These are phyloP conservation scores for Ambrosiella beaveri DNA, from an alignment of 2,329 filamentous ascomycete species.

Conservation along the genomic window DNA sequence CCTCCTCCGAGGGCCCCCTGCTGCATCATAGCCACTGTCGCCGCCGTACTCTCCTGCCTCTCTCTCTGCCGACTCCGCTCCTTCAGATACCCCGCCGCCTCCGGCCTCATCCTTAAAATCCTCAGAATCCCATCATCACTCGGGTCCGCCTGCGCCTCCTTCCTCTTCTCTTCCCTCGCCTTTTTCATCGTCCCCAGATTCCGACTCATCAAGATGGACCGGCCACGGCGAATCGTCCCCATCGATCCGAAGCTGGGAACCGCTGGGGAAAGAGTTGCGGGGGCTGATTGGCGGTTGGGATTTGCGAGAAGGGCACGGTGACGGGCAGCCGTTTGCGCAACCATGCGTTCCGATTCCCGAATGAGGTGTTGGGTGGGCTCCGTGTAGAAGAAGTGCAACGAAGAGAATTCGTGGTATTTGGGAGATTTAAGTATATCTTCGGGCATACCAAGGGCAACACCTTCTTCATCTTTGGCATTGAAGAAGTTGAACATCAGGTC, in stretches of 20 bases:
- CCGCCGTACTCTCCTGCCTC: slow-evolving; percentile 71
- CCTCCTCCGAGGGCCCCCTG: slow-evolving; percentile 38
- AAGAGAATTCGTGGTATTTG: slow-evolving; percentile 95
- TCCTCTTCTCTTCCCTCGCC: slow-evolving; percentile 87
- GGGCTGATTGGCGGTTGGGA: slow-evolving; percentile 52
- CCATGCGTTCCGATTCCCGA: slow-evolving; percentile 92
- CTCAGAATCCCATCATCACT: slow-evolving; percentile 96
- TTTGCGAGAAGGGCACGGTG: slow-evolving; percentile 49
- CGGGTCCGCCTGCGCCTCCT: slow-evolving; percentile 88
- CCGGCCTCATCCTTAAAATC: slow-evolving; percentile 85
- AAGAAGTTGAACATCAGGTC: slow-evolving; percentile 86
- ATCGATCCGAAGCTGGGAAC: slow-evolving; percentile 54
- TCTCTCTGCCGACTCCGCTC: slow-evolving; percentile 90
- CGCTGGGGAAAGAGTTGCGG: slow-evolving; percentile 27
- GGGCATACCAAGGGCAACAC: slow-evolving; percentile 74
- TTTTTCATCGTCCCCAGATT: slow-evolving; percentile 94
- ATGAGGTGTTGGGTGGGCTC: slow-evolving; percentile 81
- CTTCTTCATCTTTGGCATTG: slow-evolving; percentile 71
- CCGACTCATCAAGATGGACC: slow-evolving; percentile 82
- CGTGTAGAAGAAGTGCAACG: slow-evolving; percentile 97
- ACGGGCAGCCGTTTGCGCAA: slow-evolving; percentile 62
- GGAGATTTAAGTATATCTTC: slow-evolving; percentile 85
- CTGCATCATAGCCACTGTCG: slow-evolving; percentile 83
- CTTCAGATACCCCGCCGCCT: slow-evolving; percentile 72
- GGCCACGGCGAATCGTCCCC: slow-evolving; percentile 46